Evolutionary conservation across 805 yeast species (phyloP), one percentile per base, ranked within the genome.

Genomic region (Wickerhamomyces ciferrii): DNA sequence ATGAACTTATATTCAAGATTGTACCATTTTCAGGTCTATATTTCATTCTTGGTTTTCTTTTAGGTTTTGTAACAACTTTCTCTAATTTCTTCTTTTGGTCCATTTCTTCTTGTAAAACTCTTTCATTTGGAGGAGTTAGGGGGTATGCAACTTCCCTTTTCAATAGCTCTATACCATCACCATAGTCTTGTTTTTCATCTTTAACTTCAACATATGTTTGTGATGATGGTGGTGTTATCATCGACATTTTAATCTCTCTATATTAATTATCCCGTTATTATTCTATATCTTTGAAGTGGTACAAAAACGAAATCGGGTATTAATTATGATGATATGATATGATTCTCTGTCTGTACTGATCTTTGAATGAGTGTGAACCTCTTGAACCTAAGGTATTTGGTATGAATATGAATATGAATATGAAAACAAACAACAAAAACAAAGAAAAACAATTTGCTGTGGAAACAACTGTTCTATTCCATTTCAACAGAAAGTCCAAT

Each of bases 21-120:
- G 79, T 69, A 10, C 79, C 77, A 41, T 65, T 66, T 24, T 55
- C 60, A 1, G 82, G 82, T 51, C 81, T 65, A 49, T 69, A 72
- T 47, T 60, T 69, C 34, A 76, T 54, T 41, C 67, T 67, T 20
- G 79, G 79, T 53, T 75, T 75, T 49, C 79, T 65, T 29, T 46
- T 36, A 43, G 41, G 1, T 44, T 53, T 59, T 6, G 44, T n/a
- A n/a, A n/a, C n/a, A n/a, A n/a, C 35, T 34, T 47, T 52, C n/a
- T 18, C 23, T 17, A 20, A 19, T 17, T 32, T 27, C 21, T 14
- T 32, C 19, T 31, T 5, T 4, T 15, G 32, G 21, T 24, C 21
- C 14, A 24, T 2, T 5, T 15, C 38, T 27, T 24, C 21, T 4
- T 41, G 27, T 17, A 42, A 17, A 1, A 15, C 21, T 15, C 32